Percentiles rank a stretch among this genome's conserved stretches.
phyloP scores from a whole-genome alignment of 2,329 filamentous ascomycete species.

The Rhynchosporium secalis region DNA sequence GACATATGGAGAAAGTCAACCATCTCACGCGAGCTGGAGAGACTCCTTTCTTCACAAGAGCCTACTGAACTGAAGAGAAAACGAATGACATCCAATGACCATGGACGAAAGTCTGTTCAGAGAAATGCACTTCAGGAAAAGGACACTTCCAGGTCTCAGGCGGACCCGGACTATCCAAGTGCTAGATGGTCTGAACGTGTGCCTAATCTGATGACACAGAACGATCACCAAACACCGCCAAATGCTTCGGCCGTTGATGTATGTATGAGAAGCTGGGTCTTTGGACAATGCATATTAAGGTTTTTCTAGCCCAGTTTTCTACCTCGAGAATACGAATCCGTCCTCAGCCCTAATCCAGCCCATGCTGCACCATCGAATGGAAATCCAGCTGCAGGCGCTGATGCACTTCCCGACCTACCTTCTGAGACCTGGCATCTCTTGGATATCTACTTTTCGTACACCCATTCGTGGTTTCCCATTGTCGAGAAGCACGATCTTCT shows the following conservation, averaged over 20 bases:
- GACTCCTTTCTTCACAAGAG: constrained; percentile 36
- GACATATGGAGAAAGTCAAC: constrained; percentile 39
- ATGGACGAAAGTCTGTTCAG: constrained; percentile 18
- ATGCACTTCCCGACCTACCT: constrained; percentile 33
- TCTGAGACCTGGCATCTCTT: constrained; percentile 50
- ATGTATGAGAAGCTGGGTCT: not conserved
- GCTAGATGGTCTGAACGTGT: constrained; percentile 15
- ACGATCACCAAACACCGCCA: constrained; percentile 14
- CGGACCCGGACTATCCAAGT: constrained; percentile 5
- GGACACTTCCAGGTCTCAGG: not conserved
- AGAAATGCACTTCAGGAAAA: not conserved
- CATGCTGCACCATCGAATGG: constrained; percentile 17
- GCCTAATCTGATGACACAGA: constrained; percentile 5
- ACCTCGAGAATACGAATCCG: constrained; percentile 25
- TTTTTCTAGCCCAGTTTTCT: not conserved
- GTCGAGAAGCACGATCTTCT: constrained; percentile 58
- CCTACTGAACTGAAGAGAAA: constrained; percentile 34
- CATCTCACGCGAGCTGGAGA: constrained; percentile 38
- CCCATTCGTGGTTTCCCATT: constrained; percentile 75
- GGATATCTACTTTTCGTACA: constrained; percentile 74
- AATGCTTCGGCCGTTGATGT: constrained; percentile 14
- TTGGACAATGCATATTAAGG: not conserved
- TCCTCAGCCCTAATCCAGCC: constrained; percentile 25
- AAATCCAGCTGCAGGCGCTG: constrained; percentile 15
- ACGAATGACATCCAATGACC: constrained; percentile 29